Conservation (phyloP, 73 alveolate species). For the Symbiodinium natans region DNA sequence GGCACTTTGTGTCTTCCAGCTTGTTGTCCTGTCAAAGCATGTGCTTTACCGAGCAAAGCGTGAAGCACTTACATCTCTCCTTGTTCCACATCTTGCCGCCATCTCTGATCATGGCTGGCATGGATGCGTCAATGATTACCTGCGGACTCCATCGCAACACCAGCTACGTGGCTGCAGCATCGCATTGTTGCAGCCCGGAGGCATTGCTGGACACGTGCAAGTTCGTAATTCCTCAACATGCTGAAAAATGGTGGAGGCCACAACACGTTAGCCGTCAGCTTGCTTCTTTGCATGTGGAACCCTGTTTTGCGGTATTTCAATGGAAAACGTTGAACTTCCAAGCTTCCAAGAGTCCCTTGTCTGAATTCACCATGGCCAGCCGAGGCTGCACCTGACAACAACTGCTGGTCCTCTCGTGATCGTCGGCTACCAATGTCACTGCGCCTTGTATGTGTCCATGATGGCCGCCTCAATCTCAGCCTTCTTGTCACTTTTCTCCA, state of each 20-base stretch:
- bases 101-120: slow-evolving; percentile 22
- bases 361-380: slow-evolving; percentile 44
- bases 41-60: not conserved
- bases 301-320: too few relatives aligned
- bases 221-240: slow-evolving; percentile 4
- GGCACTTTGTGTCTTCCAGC: not conserved
- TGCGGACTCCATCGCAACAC: not conserved
- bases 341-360: not conserved
- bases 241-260: not conserved
- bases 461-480: slow-evolving; percentile 18
- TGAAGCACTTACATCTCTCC: not conserved
- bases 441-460: slow-evolving; percentile 12
- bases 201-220: slow-evolving; percentile 37
- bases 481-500: slow-evolving; percentile 9
- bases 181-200: not conserved
- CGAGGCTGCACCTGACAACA: not conserved
- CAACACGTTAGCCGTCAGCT: not conserved
- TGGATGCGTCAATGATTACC: slow-evolving; percentile 38
- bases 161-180: not conserved
- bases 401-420: too few relatives aligned
- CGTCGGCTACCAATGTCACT: too few relatives aligned
- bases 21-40: not conserved
- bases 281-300: too few relatives aligned
- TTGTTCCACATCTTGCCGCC: slow-evolving; percentile 39
- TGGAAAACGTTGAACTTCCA: too few relatives aligned